Percentiles rank a stretch among this genome's conserved stretches.
Evolutionary conservation across 768 basidiomycete genomes (phyloP).

Genomic region (Pilatotrama ljubarskyi): DNA sequence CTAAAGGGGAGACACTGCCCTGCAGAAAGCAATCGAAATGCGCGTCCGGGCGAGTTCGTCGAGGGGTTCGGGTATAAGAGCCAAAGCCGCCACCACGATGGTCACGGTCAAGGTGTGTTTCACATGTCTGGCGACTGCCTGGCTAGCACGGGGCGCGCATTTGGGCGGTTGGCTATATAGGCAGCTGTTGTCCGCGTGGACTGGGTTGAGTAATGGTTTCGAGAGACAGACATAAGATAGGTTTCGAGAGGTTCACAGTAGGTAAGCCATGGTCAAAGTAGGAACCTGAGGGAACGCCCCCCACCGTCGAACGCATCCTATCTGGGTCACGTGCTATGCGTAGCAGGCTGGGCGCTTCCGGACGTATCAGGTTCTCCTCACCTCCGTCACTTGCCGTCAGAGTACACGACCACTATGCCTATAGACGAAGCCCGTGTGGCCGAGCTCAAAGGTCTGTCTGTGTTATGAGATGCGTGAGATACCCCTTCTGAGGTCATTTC

Average conservation of each 20-base stretch:
- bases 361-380: constrained; percentile 6
- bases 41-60: constrained; percentile 37
- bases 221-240: too few species aligned
- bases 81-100: constrained; percentile 14
- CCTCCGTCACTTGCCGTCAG: constrained; percentile 5
- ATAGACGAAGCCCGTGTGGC: constrained; percentile 43
- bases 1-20: too few species aligned
- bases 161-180: too few species aligned
- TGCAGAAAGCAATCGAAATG: too few species aligned
- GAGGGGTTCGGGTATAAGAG: constrained; percentile 50
- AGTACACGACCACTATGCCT: constrained; percentile 36
- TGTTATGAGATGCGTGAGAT: not conserved
- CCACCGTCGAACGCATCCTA: too few species aligned
- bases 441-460: constrained; percentile 51
- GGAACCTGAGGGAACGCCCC: too few species aligned
- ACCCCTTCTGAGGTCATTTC: not conserved
- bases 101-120: not conserved
- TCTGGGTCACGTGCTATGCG: too few species aligned
- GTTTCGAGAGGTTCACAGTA: too few species aligned
- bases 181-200: too few species aligned
- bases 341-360: constrained; percentile 13
- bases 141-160: too few species aligned
- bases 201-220: too few species aligned
- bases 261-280: too few species aligned
- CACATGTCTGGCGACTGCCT: not conserved